Conservation (phyloP, 805 yeast genomes). For the Sugiyamaella floridensis region DNA sequence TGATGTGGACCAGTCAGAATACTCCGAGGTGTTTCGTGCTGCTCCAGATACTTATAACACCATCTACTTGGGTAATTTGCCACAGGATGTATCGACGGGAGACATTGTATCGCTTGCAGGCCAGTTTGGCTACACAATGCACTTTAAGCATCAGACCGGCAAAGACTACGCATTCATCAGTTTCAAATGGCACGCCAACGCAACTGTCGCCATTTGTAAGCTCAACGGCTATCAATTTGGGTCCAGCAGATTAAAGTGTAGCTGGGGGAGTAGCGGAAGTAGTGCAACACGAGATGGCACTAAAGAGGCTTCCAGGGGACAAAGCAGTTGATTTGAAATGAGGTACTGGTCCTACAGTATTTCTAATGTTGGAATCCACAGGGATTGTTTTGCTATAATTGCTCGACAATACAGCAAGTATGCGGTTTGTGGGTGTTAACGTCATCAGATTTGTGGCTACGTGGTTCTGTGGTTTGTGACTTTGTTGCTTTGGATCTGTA, state of each 20-base stretch:
- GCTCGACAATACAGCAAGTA: no score
- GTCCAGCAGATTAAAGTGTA: not conserved
- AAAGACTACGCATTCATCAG: not conserved
- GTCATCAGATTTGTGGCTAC: no score
- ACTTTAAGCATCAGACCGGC: not conserved
- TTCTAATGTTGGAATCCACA: no score
- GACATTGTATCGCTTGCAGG: conserved; percentile 38
- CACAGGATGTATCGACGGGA: conserved; percentile 57
- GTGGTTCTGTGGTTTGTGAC: no score
- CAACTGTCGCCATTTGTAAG: not conserved
- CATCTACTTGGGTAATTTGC: conserved; percentile 78
- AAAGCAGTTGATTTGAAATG: no score
- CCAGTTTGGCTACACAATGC: not conserved
- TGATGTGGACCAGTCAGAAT: no score
- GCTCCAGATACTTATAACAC: conserved; percentile 34
- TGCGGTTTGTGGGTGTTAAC: no score
- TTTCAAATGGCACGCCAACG: not conserved
- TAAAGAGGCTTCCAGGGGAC: not conserved
- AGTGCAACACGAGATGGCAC: not conserved
- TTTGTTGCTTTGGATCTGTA: no score
- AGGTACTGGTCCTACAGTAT: no score
- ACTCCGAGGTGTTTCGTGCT: not conserved
- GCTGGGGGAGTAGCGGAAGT: not conserved
- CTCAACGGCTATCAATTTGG: not conserved
- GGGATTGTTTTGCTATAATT: no score